Conservation (phyloP, 1,284 basidiomycete species). For the Fistulinella cinereoalba region DNA sequence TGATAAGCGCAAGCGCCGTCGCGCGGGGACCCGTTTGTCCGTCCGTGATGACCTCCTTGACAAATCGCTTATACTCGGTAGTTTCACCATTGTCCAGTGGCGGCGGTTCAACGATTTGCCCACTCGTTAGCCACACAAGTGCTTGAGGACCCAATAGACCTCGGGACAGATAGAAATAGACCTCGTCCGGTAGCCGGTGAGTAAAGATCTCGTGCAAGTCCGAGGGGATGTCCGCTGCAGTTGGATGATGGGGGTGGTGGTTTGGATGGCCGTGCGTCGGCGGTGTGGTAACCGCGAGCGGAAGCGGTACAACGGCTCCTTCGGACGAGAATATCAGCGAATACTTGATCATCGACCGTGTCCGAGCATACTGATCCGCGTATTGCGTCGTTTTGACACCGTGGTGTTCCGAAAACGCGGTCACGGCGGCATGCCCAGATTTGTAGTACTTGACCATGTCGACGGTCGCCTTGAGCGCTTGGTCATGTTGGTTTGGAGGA, state of each 20-base stretch:
- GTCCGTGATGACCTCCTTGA: constrained; percentile 95
- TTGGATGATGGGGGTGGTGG: constrained; percentile 66
- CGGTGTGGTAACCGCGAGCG: constrained; percentile 65
- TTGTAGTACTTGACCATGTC: constrained; percentile 91
- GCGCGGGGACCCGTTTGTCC: constrained; percentile 88
- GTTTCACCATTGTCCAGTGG: constrained; percentile 95
- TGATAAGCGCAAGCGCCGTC: constrained; percentile 83
- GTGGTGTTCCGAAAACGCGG: constrained; percentile 74
- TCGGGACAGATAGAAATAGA: constrained; percentile 94
- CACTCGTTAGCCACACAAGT: constrained; percentile 87
- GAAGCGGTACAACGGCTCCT: constrained; percentile 85
- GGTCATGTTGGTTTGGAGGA: constrained; percentile 78
- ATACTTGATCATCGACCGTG: constrained; percentile 90
- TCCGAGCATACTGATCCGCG: constrained; percentile 85
- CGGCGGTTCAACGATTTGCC: constrained; percentile 81
- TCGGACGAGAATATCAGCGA: constrained; percentile 90
- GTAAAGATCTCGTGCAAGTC: constrained; percentile 98
- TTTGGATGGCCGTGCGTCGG: constrained; percentile 47
- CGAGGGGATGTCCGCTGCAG: constrained; percentile 81
- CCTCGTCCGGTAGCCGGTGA: constrained; percentile 90
- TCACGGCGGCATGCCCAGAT: constrained; percentile 79
- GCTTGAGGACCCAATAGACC: constrained; percentile 87
- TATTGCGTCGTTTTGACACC: constrained; percentile 77
- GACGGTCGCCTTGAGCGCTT: constrained; percentile 77
- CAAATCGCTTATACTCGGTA: constrained; percentile 90